Conservation (phyloP, 1,139 yeast species). For the Scheffersomyces titani region DNA sequence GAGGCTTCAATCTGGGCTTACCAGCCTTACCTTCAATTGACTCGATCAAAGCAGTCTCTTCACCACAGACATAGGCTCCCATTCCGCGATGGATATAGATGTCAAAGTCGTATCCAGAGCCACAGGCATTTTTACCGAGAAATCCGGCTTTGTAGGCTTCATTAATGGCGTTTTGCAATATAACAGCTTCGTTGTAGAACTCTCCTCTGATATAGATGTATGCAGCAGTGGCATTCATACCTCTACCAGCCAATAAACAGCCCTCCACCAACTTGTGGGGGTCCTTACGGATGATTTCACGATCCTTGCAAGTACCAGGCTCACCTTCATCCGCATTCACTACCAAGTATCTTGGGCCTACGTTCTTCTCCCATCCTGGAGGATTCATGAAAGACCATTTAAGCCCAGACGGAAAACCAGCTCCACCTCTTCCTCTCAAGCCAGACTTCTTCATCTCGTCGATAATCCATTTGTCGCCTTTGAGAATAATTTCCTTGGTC, state of each 20-base stretch:
- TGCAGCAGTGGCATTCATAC: conserved; percentile 92
- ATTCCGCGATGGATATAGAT: conserved; percentile 83
- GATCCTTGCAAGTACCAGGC: conserved; percentile 90
- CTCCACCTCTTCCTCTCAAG: conserved; percentile 90
- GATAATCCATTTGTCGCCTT: conserved; percentile 87
- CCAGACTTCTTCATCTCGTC: conserved; percentile 85
- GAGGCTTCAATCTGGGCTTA: conserved; percentile 89
- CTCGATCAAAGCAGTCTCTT: conserved; percentile 86
- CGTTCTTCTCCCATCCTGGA: conserved; percentile 89
- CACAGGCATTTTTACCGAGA: conserved; percentile 82
- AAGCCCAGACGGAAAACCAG: conserved; percentile 88
- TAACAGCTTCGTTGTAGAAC: conserved; percentile 75
- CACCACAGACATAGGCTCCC: conserved; percentile 93
- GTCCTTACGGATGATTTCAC: conserved; percentile 86
- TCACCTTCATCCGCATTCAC: conserved; percentile 94
- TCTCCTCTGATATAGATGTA: conserved; percentile 89
- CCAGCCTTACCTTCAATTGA: conserved; percentile 90
- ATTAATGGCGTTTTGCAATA: conserved; percentile 75
- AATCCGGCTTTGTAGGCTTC: conserved; percentile 82
- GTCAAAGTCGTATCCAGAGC: conserved; percentile 81
- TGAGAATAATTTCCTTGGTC: conserved; percentile 78
- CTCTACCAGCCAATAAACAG: conserved; percentile 83
- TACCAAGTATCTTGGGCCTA: conserved; percentile 82
- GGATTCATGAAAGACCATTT: conserved; percentile 95
- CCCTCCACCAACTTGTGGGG: conserved; percentile 91